These are phyloP conservation scores for Coniochaeta ligniaria DNA, from an alignment of 2,329 filamentous ascomycete species.

Conservation along the genomic window DNA sequence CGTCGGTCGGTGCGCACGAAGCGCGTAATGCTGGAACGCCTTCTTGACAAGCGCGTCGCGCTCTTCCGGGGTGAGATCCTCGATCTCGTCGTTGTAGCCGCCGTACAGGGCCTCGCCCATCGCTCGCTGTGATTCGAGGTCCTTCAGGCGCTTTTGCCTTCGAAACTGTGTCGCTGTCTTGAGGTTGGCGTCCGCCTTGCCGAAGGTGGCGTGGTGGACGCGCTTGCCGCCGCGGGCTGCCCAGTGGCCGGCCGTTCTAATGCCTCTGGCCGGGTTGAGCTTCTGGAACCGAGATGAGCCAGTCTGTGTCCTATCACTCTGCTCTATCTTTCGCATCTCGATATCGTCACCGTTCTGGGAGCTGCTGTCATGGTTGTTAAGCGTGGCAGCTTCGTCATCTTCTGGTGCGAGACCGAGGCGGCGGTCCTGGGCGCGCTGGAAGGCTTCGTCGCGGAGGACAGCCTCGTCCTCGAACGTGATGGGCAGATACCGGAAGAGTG, in stretches of 20 bases:
- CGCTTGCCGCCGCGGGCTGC: constrained; percentile 41
- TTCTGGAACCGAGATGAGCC: constrained; percentile 18
- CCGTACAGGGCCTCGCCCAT: constrained; percentile 80
- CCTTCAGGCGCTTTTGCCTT: constrained; percentile 41
- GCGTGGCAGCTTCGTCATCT: constrained; percentile 26
- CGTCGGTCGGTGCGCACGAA: constrained; percentile 76
- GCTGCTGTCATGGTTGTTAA: constrained; percentile 12
- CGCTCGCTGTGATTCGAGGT: constrained; percentile 64
- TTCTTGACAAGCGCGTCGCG: constrained; percentile 77
- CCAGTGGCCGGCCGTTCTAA: constrained; percentile 40
- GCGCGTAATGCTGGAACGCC: constrained; percentile 84
- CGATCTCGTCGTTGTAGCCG: constrained; percentile 84
- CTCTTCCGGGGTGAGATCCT: constrained; percentile 86
- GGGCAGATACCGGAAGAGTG: constrained; percentile 80
- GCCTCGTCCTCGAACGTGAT: constrained; percentile 96
- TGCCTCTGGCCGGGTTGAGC: constrained; percentile 34
- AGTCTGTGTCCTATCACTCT: constrained; percentile 5
- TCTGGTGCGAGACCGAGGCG: constrained; percentile 56
- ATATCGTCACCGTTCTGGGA: constrained; percentile 20
- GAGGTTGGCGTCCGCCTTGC: constrained; percentile 29
- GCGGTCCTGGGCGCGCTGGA: constrained; percentile 68
- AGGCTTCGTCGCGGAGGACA: constrained; percentile 81
- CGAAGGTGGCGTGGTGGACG: constrained; percentile 37
- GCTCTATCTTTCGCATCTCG: constrained; percentile 24
- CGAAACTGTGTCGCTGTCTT: constrained; percentile 41